Conservation (phyloP, 176 grass and related monocot species). For the Poa annua region DNA sequence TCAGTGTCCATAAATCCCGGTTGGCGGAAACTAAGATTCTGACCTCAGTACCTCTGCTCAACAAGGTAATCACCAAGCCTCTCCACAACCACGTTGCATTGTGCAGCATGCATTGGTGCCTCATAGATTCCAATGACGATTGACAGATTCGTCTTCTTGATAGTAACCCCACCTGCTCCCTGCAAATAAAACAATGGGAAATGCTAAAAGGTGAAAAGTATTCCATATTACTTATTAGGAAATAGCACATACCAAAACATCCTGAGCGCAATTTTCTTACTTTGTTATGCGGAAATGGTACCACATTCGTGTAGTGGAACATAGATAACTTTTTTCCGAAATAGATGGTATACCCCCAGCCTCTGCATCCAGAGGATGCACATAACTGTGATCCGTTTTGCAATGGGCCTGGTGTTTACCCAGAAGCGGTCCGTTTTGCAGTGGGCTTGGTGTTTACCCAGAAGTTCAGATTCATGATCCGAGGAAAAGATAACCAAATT, state of each 20-base stretch:
- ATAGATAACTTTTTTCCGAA: not conserved
- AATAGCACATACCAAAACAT: not conserved
- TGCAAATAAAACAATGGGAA: constrained; percentile 27
- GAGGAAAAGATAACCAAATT: no score
- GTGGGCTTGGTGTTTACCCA: no score
- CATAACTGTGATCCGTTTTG: no score
- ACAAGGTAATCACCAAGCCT: constrained; percentile 58
- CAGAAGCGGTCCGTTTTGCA: no score
- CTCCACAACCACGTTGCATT: constrained; percentile 56
- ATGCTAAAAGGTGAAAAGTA: not conserved
- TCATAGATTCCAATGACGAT: constrained; percentile 47
- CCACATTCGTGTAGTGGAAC: not conserved
- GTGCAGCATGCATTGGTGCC: constrained; percentile 49
- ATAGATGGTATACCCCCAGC: no score
- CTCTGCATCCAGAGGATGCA: no score
- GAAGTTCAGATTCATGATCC: no score
- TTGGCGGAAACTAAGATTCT: constrained; percentile 5
- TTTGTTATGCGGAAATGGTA: constrained; percentile 4
- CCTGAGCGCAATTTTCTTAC: not conserved
- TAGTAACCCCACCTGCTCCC: constrained; percentile 48
- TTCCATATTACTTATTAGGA: not conserved
- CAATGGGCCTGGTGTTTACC: no score
- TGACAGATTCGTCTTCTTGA: constrained; percentile 48
- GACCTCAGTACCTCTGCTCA: constrained; percentile 47
- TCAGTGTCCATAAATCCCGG: constrained; percentile 5